Evolutionary conservation across 768 basidiomycete species (phyloP), one percentile per base, ranked within the genome.

Genomic region (Suillus americanus): DNA sequence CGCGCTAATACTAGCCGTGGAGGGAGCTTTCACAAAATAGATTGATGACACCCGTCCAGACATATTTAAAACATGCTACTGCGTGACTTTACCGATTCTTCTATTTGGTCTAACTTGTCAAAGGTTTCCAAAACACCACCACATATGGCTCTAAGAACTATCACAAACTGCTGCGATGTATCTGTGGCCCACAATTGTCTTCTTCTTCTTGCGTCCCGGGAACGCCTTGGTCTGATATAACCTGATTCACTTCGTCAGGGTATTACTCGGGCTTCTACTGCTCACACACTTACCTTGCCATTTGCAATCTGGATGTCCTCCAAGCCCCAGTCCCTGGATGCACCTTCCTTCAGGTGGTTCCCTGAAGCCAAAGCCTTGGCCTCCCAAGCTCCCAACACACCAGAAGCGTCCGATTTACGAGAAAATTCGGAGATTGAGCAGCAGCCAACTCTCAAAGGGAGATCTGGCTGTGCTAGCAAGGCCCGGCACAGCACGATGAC

Each of bases 261-360:
- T 35, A 5, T 20, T 50, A 54, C 40, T 37, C 33, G 45, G 20
- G 57, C 16, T 51, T 4, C n/a, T 50, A n/a, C 38, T 5, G 38
- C 55, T 23, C 12, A 43, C 23, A 25, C 37, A 73, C 81, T 38
- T 50, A 89, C 91, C 81, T 87, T 80, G 51, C 90, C 90, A 65
- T 84, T 76, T 6, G 80, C 79, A 30, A 88, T 81, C 70, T 82
- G 75, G 10, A 91, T 82, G 73, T 94, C 87, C 68, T 91, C 89
- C 66, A 94, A 87, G 16, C 93, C 93, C 93, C 93, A 94, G 56
- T 90, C 89, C 67, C 91, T 80, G 61, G 83, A 78, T 2, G 83
- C 68, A 1, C 88, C 89, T 3, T 84, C 85, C 33, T 81, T 80
- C 45, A 91, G 75, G 73, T 91, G 88, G 1, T 73, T 70, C 1